Base-by-base conservation (phyloP, 108 stramenopile genomes). In the Pinguiococcus pyrenoidosus region DNA sequence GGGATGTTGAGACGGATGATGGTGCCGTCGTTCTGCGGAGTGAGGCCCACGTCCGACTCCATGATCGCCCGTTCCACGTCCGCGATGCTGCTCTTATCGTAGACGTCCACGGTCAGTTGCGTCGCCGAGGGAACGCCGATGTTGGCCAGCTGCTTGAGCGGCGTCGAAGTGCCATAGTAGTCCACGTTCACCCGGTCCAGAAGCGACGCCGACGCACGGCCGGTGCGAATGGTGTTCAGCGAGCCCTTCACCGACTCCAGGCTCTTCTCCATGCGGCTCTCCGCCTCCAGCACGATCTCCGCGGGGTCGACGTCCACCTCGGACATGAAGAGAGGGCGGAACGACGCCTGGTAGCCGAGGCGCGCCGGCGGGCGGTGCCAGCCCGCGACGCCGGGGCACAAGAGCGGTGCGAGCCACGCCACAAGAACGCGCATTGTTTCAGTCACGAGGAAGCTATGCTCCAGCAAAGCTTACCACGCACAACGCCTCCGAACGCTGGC, bases 1-100 rank as follows among this genome's bases (percentile, higher is more conserved):
- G 92, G 92, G 40, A 93, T 85, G 54, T 89, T 90, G 53, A 93
- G 67, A 36, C 87, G 78, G 46, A 93, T 85, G 7, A 93, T 58
- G 27, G 44, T 56, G 29, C 89, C 92, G 67, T 90, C 86, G 53
- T 85, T 90, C 52, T 65, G 74, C 2, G 92, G 89, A 0, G 82
- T 85, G 22, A 91, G 59, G 3, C 92, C 92, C 3, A 94, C 29
- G 21, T 76, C 83, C 0, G 82, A 46, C 42, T 94, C 87, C 12
- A 83, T 69, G 43, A 94, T 87, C 10, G 87, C 87, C 51, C 69
- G 66, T 49, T 89, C 89, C 56, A 94, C 78, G 38, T 73, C 74
- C 27, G 37, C 68, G 27, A 84, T 28, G 4, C 57, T 44, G 0
- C 69, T 56, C 54, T 88, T 88, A 55, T 94, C 92, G 52, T 79